These are phyloP conservation scores for Boletus subcaerulescens DNA, from an alignment of 768 basidiomycete species.

Conservation along the genomic window DNA sequence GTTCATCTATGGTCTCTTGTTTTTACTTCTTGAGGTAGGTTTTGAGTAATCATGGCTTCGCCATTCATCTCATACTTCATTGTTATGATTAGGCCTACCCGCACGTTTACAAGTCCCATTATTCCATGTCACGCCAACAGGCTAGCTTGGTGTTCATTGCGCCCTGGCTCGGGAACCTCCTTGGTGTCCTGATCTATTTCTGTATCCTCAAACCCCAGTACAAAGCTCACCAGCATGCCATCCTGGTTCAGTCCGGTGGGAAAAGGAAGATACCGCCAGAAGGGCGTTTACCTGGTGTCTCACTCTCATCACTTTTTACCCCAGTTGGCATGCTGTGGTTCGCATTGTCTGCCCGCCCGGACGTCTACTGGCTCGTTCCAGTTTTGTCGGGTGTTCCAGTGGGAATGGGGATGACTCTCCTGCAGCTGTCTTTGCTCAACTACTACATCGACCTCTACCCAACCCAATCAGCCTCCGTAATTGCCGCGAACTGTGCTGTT, in stretches of 20 bases:
- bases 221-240: constrained; percentile 12
- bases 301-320: constrained; percentile 18
- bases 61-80: neutral
- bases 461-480: constrained; percentile 20
- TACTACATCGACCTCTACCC: constrained; percentile 30
- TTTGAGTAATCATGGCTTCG: neutral
- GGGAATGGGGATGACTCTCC: constrained; percentile 27
- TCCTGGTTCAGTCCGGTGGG: constrained; percentile 15
- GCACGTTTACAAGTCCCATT: constrained; percentile 18
- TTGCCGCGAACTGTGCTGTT: constrained; percentile 22
- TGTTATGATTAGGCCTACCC: constrained; percentile 15
- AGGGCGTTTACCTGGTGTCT: constrained; percentile 19
- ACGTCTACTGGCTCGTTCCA: constrained; percentile 21
- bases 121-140: constrained; percentile 21
- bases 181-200: constrained; percentile 24
- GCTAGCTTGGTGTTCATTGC: constrained; percentile 21
- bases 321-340: constrained; percentile 29
- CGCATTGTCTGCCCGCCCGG: constrained; percentile 19
- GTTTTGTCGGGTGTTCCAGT: constrained; percentile 25
- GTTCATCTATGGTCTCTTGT: constrained; percentile 24
- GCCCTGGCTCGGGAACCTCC: constrained; percentile 23
- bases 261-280: constrained; percentile 20
- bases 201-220: constrained; percentile 21
- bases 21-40: constrained; percentile 24
- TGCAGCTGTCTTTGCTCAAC: constrained; percentile 24